phyloP scores from a whole-genome alignment of 2,329 filamentous ascomycete genomes.

The Fusarium sp. region DNA sequence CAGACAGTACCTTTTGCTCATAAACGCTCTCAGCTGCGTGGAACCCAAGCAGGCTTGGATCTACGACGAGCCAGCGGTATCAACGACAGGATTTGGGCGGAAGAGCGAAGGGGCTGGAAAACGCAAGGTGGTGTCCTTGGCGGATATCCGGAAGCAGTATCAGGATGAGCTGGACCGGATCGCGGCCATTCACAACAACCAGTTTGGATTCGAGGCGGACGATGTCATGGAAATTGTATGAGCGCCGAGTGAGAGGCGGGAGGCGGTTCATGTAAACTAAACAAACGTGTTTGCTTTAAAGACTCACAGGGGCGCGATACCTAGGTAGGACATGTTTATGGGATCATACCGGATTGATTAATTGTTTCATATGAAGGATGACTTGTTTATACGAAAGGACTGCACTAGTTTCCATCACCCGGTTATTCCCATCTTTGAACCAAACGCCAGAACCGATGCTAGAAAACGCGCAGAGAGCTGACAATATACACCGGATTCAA shows the following conservation, averaged over 20 bases:
- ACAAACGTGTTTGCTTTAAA: slow-evolving; percentile 41
- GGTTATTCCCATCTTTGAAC: slow-evolving; percentile 44
- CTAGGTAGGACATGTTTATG: slow-evolving; percentile 46
- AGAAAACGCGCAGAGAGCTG: slow-evolving; percentile 45
- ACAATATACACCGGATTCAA: slow-evolving; percentile 37
- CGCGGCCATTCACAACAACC: slow-evolving; percentile 86
- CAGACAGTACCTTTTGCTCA: slow-evolving; percentile 86
- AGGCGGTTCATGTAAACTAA: slow-evolving; percentile 42
- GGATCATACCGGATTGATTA: slow-evolving; percentile 43
- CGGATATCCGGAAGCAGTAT: slow-evolving; percentile 89
- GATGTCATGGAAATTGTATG: slow-evolving; percentile 66
- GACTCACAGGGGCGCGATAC: slow-evolving; percentile 46
- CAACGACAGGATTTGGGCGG: slow-evolving; percentile 38
- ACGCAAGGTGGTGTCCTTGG: slow-evolving; percentile 85
- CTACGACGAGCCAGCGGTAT: slow-evolving; percentile 55
- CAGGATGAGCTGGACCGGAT: slow-evolving; percentile 90
- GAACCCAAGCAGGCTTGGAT: slow-evolving; percentile 85
- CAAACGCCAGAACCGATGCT: slow-evolving; percentile 57
- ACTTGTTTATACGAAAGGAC: slow-evolving; percentile 36
- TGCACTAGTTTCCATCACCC: slow-evolving; percentile 42
- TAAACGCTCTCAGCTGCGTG: slow-evolving; percentile 92
- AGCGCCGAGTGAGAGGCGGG: slow-evolving; percentile 21
- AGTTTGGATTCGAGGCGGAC: slow-evolving; percentile 79
- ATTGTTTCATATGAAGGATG: slow-evolving; percentile 32
- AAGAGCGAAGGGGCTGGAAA: slow-evolving; percentile 54